A percentile compares a stretch with the other conserved stretches of the same genome.
Evolutionary conservation across 768 basidiomycete genomes (phyloP).

Genomic region (Trametes elegans): DNA sequence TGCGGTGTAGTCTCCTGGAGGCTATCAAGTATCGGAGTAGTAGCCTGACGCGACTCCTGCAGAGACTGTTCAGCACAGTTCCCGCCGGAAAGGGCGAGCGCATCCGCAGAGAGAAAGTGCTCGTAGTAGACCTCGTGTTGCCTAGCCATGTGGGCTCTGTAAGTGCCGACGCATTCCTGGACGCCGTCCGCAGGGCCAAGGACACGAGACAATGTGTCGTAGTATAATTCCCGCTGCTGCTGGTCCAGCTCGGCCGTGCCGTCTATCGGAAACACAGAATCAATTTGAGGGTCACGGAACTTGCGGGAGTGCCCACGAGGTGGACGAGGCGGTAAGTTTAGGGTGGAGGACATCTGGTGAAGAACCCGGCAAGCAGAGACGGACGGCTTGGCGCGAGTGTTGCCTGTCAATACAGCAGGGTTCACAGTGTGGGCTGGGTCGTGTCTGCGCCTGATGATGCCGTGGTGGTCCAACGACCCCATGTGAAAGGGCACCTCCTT

Average conservation of each 20-base stretch:
- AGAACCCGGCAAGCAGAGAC: neutral
- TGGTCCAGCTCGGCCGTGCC: slow-evolving; percentile 36
- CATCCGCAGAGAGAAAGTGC: slow-evolving; percentile 28
- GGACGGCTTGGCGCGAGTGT: neutral
- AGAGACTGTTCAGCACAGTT: neutral
- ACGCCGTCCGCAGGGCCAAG: slow-evolving; percentile 46
- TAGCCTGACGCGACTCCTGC: no score
- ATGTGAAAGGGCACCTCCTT: neutral
- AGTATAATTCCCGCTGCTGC: slow-evolving; percentile 49
- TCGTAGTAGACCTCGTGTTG: slow-evolving; percentile 48
- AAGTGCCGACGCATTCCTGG: slow-evolving; percentile 51
- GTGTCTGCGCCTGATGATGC: neutral
- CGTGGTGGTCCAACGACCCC: neutral
- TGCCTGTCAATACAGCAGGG: neutral
- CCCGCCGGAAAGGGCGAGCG: neutral
- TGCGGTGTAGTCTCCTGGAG: no score
- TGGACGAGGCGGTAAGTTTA: neutral
- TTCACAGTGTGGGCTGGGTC: neutral
- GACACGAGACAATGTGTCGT: slow-evolving; percentile 47
- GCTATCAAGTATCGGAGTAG: no score
- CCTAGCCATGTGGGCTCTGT: slow-evolving; percentile 50
- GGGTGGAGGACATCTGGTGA: neutral
- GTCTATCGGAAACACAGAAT: slow-evolving; percentile 26
- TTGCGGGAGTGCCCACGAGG: slow-evolving; percentile 8
- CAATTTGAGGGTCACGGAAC: slow-evolving; percentile 7